Percentiles rank a stretch among this genome's conserved stretches.
Conservation (phyloP, 1,139 yeast species). For the Suhomyces taliae region DNA sequence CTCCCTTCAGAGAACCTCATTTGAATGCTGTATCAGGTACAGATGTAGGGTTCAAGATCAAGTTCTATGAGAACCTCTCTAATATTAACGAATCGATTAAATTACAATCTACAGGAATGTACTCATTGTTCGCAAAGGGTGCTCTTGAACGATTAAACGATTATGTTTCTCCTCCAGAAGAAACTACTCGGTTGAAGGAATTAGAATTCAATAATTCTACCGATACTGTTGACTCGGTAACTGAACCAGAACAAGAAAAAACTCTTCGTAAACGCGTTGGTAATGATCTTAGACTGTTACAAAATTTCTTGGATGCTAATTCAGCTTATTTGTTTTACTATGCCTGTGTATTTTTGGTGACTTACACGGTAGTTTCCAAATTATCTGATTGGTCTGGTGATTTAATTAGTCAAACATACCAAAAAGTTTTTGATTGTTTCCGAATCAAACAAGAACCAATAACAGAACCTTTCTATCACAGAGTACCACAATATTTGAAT, state of each 20-base stretch:
- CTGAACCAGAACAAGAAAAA: neutral
- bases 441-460: neutral
- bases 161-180: constrained; percentile 12
- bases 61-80: constrained; percentile 30
- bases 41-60: constrained; percentile 14
- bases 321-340: constrained; percentile 22
- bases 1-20: neutral
- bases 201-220: neutral
- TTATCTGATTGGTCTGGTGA: neutral
- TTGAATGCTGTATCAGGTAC: neutral
- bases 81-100: constrained; percentile 28
- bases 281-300: constrained; percentile 9
- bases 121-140: constrained; percentile 21
- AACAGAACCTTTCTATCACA: neutral
- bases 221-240: neutral
- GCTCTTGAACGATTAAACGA: constrained; percentile 19
- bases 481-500: neutral
- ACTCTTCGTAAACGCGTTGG: neutral
- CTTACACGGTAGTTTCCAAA: neutral
- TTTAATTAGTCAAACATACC: neutral
- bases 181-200: neutral
- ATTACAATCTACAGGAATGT: constrained; percentile 25
- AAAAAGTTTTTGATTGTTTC: too few species aligned
- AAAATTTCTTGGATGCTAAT: constrained; percentile 17
- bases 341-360: neutral